phyloP scores from a whole-genome alignment of 257 asterid species.

The Solanum etuberosum region DNA sequence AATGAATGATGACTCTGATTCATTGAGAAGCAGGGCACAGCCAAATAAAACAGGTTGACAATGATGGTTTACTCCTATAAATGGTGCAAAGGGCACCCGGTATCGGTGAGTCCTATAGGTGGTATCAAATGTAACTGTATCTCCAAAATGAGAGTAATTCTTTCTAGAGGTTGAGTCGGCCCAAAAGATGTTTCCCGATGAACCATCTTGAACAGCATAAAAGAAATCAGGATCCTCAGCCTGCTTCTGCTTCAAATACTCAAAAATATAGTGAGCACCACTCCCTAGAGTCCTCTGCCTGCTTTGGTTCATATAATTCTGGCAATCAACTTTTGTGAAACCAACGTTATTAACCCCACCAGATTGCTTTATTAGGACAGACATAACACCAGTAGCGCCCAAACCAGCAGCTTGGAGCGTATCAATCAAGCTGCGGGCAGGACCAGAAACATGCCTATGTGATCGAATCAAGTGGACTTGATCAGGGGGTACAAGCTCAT shows the following conservation, averaged over 20 bases:
- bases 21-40: conserved; percentile 73
- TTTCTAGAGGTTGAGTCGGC: conserved; percentile 63
- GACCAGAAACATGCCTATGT: conserved; percentile 85
- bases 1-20: conserved; percentile 65
- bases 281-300: conserved; percentile 78
- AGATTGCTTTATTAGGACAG: conserved; percentile 78
- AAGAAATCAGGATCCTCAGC: conserved; percentile 57
- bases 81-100: conserved; percentile 80
- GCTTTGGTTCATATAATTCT: conserved; percentile 78
- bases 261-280: conserved; percentile 71
- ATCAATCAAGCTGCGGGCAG: conserved; percentile 84
- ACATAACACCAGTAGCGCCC: conserved; percentile 93
- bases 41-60: conserved; percentile 88
- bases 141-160: conserved; percentile 70
- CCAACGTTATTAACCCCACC: conserved; percentile 92
- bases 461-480: conserved; percentile 86
- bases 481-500: conserved; percentile 81
- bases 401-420: conserved; percentile 98
- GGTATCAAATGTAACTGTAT: conserved; percentile 83
- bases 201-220: conserved; percentile 66
- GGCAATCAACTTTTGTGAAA: conserved; percentile 84
- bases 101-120: conserved; percentile 86
- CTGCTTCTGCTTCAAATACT: conserved; percentile 74
- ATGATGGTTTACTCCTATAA: conserved; percentile 89
- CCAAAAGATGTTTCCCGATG: conserved; percentile 71